Percentiles rank a stretch among this genome's conserved stretches.
Conservation (phyloP, 2,329 filamentous ascomycete species). For the Trichothecium sympodiale region DNA sequence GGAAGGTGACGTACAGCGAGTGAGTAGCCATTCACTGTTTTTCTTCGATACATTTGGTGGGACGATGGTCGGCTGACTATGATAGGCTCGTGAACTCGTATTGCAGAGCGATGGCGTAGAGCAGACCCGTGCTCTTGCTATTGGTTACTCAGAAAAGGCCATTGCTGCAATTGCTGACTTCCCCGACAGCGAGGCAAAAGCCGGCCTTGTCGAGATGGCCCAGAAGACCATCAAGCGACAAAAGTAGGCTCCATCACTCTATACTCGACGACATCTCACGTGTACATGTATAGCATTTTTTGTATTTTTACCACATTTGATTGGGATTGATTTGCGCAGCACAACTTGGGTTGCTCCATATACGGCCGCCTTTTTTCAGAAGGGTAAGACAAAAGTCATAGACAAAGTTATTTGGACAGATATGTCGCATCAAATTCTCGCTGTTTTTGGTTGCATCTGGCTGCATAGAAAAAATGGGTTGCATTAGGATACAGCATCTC, state of each 20-base stretch:
- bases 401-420: too few relatives aligned
- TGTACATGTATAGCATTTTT: too few relatives aligned
- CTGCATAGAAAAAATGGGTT: too few relatives aligned
- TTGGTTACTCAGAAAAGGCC: slow-evolving; percentile 83
- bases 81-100: slow-evolving; percentile 77
- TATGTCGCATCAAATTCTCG: too few relatives aligned
- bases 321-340: too few relatives aligned
- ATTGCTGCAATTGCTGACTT: slow-evolving; percentile 74
- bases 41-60: neutral
- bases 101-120: slow-evolving; percentile 76
- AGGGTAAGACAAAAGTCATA: too few relatives aligned
- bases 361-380: too few relatives aligned
- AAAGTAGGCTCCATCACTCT: slow-evolving; percentile 49
- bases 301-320: too few relatives aligned
- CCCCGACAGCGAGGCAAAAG: slow-evolving; percentile 90
- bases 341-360: too few relatives aligned
- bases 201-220: slow-evolving; percentile 86
- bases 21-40: slow-evolving; percentile 40
- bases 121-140: slow-evolving; percentile 80
- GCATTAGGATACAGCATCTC: too few relatives aligned
- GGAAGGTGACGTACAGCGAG: slow-evolving; percentile 75
- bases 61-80: slow-evolving; percentile 3
- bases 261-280: neutral
- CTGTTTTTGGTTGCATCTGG: too few relatives aligned
- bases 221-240: slow-evolving; percentile 80